phyloP scores from a whole-genome alignment of 352 stramenopile genomes.

The Globisporangium cederbergense region DNA sequence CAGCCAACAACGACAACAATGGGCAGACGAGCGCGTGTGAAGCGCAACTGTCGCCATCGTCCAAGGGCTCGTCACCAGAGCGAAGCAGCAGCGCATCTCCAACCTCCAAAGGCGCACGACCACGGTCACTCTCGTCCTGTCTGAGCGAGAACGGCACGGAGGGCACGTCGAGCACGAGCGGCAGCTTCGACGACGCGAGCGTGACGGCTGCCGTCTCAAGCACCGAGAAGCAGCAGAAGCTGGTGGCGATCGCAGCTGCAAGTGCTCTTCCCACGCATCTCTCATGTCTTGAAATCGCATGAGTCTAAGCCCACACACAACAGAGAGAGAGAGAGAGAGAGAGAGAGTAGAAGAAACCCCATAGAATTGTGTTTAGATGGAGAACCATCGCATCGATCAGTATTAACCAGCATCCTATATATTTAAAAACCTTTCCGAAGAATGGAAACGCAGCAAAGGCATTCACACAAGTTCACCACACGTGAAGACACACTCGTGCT shows the following conservation, averaged over 20 bases:
- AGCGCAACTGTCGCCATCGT: background rate
- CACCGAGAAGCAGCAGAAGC: conserved; percentile 20
- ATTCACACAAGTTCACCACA: background rate
- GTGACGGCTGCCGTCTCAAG: background rate
- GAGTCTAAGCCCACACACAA: background rate
- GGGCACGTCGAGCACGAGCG: conserved; percentile 52
- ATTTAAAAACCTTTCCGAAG: background rate
- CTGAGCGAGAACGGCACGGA: conserved; percentile 38
- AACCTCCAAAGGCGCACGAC: conserved; percentile 18
- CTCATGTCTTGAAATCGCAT: conserved; percentile 43
- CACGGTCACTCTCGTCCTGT: conserved; percentile 45
- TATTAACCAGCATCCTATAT: background rate
- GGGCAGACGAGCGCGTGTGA: conserved; percentile 1
- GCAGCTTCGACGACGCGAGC: conserved; percentile 36
- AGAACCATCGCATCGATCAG: background rate
- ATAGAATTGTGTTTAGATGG: conserved; percentile 1
- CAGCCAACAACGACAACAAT: background rate
- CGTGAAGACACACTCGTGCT: background rate
- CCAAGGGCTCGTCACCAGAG: background rate
- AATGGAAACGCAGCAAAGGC: background rate
- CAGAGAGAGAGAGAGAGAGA: conserved; percentile 3
- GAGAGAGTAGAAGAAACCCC: background rate
- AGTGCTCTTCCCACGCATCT: conserved; percentile 22
- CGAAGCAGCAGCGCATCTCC: background rate
- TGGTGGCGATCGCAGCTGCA: background rate